Evolutionary conservation across 169 alveolate species (phyloP).

Genomic region (Miamiensis avidus): DNA sequence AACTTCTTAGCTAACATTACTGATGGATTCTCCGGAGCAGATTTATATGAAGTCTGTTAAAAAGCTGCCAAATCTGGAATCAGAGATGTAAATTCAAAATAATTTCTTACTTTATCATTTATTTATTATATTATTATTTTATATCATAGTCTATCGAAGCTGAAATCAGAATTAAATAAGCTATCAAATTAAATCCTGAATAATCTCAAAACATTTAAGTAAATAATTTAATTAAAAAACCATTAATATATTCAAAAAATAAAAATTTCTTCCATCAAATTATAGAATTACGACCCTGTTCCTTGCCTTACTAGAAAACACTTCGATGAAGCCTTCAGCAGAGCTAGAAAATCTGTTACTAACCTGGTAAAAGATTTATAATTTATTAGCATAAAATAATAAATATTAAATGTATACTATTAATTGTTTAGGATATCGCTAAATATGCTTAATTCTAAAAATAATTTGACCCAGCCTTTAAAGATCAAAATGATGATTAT

Average conservation of each 20-base stretch:
- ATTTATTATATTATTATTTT: conserved; percentile 84
- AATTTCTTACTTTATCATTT: no score
- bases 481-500: conserved; percentile 88
- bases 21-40: conserved; percentile 99
- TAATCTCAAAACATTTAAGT: conserved; percentile 57
- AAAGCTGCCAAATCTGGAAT: conserved; percentile 99
- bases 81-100: no score
- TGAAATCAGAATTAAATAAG: conserved; percentile 40
- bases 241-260: conserved; percentile 28
- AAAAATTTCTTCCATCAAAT: no score
- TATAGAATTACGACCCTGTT: conserved; percentile 89
- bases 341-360: conserved; percentile 98
- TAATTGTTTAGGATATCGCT: conserved; percentile 72
- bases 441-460: conserved; percentile 96
- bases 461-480: conserved; percentile 98
- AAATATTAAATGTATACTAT: conserved; percentile 47
- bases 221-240: conserved; percentile 35
- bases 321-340: conserved; percentile 98
- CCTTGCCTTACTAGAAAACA: conserved; percentile 97
- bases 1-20: conserved; percentile 98
- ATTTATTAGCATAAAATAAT: not conserved
- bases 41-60: conserved; percentile 98
- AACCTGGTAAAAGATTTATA: conserved; percentile 67
- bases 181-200: conserved; percentile 58
- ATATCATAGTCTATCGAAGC: conserved; percentile 47